Base-by-base conservation (phyloP, 2,329 filamentous ascomycete genomes). In the Diaporthe sp. region DNA sequence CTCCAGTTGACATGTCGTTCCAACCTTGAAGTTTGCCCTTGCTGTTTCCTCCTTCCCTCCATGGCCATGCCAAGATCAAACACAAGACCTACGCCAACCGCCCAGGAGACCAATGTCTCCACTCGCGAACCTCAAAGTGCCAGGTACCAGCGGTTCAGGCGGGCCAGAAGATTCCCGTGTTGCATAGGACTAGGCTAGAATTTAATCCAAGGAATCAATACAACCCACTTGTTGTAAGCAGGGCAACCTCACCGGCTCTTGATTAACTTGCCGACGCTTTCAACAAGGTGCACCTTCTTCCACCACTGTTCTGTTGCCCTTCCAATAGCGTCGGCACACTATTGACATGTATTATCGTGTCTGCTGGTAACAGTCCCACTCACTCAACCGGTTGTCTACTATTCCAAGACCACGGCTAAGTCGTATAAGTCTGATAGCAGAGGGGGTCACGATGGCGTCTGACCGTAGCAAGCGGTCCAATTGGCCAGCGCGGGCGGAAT, bases 371-470 rank as follows among this genome's bases (percentile, higher is more conserved):
- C 12, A 61, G 34, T 44, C n/a, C 58, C 34, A n/a, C 37, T 61
- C 10, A 22, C n/a, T 55, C 12, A 55, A 68, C 47, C 8, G n/a
- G 13, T 22, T 39, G 9, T 55, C n/a, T 53, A 28, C 13, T 39
- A 53, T 25, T 28, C 65, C 47, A 39, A 28, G 49, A 42, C 49
- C 8, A 55, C n/a, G n/a, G 17, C n/a, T 22, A 70, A 13, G 47
- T 42, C 34, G 31, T 39, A 42, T 20, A 70, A 70, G 49, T 42
- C 65, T 70, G 65, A 70, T 70, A 70, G 65, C 34, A 70, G 65
- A 70, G 4, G 37, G 34, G 65, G 65, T 42, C 49, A 42, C 22
- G 49, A 70, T 70, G 65, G 65, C 65, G 65, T 42, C 49, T 53
- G 15, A 31, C 9, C 4, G 49, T 25, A 22, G 15, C n/a, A 4